A percentile compares a stretch with the other conserved stretches of the same genome.
Evolutionary conservation across 768 basidiomycete genomes (phyloP).

Genomic region (Phylloporus rhodoxanthus): DNA sequence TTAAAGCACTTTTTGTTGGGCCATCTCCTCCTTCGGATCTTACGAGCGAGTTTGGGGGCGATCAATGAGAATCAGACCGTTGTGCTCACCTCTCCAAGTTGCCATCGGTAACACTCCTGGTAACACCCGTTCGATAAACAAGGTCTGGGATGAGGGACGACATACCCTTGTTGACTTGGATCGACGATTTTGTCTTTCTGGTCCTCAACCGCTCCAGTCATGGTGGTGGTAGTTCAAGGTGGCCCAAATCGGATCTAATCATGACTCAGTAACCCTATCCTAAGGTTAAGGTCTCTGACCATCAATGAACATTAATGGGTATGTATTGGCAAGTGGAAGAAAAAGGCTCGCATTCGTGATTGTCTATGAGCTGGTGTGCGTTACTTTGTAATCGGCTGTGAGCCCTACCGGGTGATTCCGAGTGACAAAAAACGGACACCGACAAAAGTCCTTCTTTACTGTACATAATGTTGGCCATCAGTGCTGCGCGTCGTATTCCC

Average conservation of each 20-base stretch:
- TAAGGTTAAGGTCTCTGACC: constrained; percentile 17
- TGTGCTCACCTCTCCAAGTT: constrained; percentile 9
- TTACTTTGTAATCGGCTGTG: background rate
- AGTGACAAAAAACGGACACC: background rate
- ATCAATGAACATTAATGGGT: background rate
- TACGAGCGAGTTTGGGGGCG: background rate
- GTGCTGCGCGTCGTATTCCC: constrained; percentile 45
- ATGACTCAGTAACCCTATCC: constrained; percentile 6
- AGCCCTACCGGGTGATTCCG: background rate
- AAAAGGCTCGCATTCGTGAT: background rate
- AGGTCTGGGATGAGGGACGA: background rate
- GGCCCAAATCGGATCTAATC: constrained; percentile 14
- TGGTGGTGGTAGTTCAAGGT: constrained; percentile 5
- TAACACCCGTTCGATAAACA: background rate
- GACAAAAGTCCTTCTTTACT: background rate
- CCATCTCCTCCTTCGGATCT: constrained; percentile 35
- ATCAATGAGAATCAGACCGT: background rate
- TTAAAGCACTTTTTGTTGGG: constrained; percentile 82
- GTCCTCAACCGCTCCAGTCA: constrained; percentile 9
- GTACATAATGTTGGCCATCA: constrained; percentile 37
- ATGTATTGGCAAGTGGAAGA: no score
- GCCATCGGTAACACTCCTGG: constrained; percentile 10
- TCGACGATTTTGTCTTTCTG: background rate
- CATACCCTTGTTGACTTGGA: constrained; percentile 6
- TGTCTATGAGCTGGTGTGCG: background rate